A percentile compares a stretch with the other conserved stretches of the same genome.
Conservation (phyloP, 768 basidiomycete species). For the Termitomyces sp. region DNA sequence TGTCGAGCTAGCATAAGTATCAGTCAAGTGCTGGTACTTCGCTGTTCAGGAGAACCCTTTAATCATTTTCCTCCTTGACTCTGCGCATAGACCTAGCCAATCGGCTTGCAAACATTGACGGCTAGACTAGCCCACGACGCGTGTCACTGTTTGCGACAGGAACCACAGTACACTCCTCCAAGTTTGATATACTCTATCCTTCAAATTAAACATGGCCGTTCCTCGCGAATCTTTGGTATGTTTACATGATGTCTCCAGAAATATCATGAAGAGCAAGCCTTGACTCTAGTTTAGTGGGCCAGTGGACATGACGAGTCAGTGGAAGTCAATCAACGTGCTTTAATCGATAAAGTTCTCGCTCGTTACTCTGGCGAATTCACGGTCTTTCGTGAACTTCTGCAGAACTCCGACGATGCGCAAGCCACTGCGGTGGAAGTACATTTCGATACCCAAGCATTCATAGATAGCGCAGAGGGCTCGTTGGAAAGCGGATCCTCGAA, state of each 20-base stretch:
- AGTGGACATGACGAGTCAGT: conserved; percentile 74
- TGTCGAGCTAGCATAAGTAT: too few relatives aligned
- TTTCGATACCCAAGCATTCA: conserved; percentile 62
- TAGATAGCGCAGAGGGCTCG: conserved; percentile 26
- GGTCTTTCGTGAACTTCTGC: conserved; percentile 77
- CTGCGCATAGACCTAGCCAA: not conserved
- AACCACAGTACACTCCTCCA: not conserved
- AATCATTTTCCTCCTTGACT: not conserved
- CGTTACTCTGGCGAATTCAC: conserved; percentile 96
- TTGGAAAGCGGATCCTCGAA: conserved; percentile 7
- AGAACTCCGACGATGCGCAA: conserved; percentile 93
- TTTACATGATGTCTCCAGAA: not conserved
- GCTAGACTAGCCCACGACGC: not conserved
- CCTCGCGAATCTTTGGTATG: conserved; percentile 25
- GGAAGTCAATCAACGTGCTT: conserved; percentile 92
- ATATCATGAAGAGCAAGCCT: not conserved
- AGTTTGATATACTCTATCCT: not conserved
- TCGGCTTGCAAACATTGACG: too few relatives aligned
- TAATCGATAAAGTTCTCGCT: conserved; percentile 96
- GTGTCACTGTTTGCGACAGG: not conserved
- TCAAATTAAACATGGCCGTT: conserved; percentile 13
- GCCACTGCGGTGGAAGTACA: conserved; percentile 73
- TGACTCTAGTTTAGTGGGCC: conserved; percentile 36
- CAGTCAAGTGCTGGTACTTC: not conserved
- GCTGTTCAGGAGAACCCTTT: not conserved